These are phyloP conservation scores for Pyrenochaeta sp. DNA, from an alignment of 2,329 filamentous ascomycete species.

Conservation along the genomic window DNA sequence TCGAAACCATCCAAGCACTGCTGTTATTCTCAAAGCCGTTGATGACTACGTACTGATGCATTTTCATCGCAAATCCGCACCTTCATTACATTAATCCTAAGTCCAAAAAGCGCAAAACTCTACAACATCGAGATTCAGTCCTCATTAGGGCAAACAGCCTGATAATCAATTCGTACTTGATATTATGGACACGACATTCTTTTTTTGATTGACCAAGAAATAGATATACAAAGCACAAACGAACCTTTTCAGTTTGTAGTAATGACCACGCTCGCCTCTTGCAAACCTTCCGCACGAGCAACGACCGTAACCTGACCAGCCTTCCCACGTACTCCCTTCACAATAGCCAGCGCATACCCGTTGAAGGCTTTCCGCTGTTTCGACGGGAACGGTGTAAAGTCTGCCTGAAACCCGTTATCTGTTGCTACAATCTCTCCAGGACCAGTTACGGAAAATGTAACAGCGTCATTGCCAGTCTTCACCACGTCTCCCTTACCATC, in stretches of 20 bases:
- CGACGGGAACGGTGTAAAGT: slow-evolving; percentile 31
- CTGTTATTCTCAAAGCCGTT: too few species aligned
- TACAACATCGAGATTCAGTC: too few species aligned
- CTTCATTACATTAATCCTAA: too few species aligned
- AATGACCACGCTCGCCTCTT: background rate
- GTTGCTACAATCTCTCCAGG: slow-evolving; percentile 51
- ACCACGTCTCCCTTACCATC: slow-evolving; percentile 56
- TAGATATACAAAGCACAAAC: too few species aligned
- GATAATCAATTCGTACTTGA: too few species aligned
- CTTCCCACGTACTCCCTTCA: background rate
- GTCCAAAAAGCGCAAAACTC: too few species aligned
- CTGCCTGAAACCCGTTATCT: slow-evolving; percentile 34
- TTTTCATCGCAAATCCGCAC: too few species aligned
- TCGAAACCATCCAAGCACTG: too few species aligned
- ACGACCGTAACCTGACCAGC: background rate
- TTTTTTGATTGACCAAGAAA: too few species aligned
- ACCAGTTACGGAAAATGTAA: slow-evolving; percentile 56
- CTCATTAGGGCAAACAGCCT: too few species aligned
- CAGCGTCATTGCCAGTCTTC: slow-evolving; percentile 51
- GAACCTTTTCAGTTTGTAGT: background rate
- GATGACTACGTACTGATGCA: too few species aligned
- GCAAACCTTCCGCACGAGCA: background rate
- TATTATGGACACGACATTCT: background rate
- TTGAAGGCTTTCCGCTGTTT: slow-evolving; percentile 32
- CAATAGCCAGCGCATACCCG: slow-evolving; percentile 34